Conservation (phyloP, 192 early-diverging fungal species). For the Backusella macrospora region DNA sequence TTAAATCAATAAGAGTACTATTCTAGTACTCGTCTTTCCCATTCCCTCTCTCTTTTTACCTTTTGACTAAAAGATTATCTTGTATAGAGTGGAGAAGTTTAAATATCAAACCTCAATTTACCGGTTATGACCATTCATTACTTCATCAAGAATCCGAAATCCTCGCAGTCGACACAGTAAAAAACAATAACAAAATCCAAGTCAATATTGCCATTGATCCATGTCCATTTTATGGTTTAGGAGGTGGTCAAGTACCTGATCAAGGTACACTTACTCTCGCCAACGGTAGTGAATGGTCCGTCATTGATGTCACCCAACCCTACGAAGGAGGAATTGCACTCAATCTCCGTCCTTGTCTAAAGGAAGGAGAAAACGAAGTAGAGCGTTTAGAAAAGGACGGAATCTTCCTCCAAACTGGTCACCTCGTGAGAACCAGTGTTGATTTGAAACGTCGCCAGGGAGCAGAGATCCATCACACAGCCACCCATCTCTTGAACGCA, state of each 20-base stretch:
- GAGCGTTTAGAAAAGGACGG: conserved; percentile 34
- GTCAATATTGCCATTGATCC: conserved; percentile 56
- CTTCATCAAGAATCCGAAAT: conserved; percentile 47
- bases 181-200: conserved; percentile 42
- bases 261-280: conserved; percentile 41
- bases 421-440: conserved; percentile 45
- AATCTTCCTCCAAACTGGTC: conserved; percentile 44
- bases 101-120: conserved; percentile 47
- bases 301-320: conserved; percentile 51
- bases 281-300: conserved; percentile 46
- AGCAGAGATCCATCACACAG: conserved; percentile 57
- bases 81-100: conserved; percentile 37
- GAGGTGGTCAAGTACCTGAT: conserved; percentile 62
- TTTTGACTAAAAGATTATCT: neutral
- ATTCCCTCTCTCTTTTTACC: no score
- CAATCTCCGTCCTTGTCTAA: conserved; percentile 30
- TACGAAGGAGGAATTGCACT: conserved; percentile 55
- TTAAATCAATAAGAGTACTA: neutral
- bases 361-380: neutral
- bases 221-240: conserved; percentile 62
- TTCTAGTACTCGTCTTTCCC: no score
- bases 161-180: conserved; percentile 33
- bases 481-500: conserved; percentile 62
- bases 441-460: conserved; percentile 46
- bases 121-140: conserved; percentile 51